Percentiles rank a stretch among this genome's conserved stretches.
Evolutionary conservation across 2,329 filamentous ascomycete genomes (phyloP).

Genomic region (Verticillium albo-atrum): DNA sequence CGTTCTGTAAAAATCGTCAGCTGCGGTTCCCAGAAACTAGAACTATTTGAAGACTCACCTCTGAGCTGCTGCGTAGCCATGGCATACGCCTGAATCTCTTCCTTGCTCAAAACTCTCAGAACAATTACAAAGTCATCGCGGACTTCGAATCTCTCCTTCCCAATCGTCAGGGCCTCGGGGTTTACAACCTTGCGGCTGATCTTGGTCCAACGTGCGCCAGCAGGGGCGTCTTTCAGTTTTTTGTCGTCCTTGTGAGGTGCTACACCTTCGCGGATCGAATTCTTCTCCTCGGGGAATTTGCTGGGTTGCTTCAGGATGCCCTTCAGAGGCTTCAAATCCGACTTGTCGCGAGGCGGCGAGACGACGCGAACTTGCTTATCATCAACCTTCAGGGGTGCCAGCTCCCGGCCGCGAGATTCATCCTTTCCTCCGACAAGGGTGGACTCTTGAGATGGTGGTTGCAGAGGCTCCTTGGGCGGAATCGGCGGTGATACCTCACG

Average conservation of each 20-base stretch:
- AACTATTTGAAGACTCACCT: slow-evolving; percentile 45
- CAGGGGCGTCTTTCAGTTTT: slow-evolving; percentile 64
- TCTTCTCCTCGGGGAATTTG: slow-evolving; percentile 82
- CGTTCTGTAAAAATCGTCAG: slow-evolving; percentile 19
- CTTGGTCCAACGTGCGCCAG: slow-evolving; percentile 87
- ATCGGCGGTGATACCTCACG: background rate
- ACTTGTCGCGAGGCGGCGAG: slow-evolving; percentile 59
- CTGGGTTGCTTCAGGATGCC: slow-evolving; percentile 84
- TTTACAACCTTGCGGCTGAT: slow-evolving; percentile 87
- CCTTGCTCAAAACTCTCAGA: slow-evolving; percentile 76
- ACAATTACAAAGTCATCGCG: slow-evolving; percentile 94
- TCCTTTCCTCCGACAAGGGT: background rate
- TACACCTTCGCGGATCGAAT: slow-evolving; percentile 82
- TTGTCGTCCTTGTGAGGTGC: slow-evolving; percentile 88
- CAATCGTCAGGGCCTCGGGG: slow-evolving; percentile 76
- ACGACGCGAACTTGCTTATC: slow-evolving; percentile 62
- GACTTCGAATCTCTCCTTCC: slow-evolving; percentile 89
- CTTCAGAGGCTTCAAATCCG: slow-evolving; percentile 67
- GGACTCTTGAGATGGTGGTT: background rate
- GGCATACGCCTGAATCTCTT: slow-evolving; percentile 86
- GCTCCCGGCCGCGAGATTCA: slow-evolving; percentile 35
- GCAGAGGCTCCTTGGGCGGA: background rate
- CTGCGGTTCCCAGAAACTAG: background rate
- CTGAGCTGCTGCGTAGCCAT: slow-evolving; percentile 75
- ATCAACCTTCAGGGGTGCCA: slow-evolving; percentile 24